Conservation (phyloP, 2,329 filamentous ascomycete genomes). For the Trichoderma atroviride region DNA sequence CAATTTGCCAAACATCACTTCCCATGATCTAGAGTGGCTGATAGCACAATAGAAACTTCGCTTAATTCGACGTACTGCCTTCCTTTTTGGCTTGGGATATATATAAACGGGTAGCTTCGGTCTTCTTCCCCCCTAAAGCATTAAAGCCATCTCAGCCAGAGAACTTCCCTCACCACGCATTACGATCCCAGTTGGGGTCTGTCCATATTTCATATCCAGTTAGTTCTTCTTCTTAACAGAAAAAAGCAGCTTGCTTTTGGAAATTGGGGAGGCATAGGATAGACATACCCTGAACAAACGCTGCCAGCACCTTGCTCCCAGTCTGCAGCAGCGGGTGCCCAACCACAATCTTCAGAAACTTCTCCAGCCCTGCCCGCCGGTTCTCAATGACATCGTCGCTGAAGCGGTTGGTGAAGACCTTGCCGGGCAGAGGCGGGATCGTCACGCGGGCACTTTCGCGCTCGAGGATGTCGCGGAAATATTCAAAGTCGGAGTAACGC, state of each 20-base stretch:
- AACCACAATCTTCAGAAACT: slow-evolving; percentile 96
- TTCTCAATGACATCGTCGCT: slow-evolving; percentile 98
- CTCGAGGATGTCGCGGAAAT: slow-evolving; percentile 97
- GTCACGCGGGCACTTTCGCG: slow-evolving; percentile 91
- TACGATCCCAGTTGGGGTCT: slow-evolving; percentile 90
- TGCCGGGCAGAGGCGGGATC: slow-evolving; percentile 92
- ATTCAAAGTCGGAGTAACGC: slow-evolving; percentile 97
- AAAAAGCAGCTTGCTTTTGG: background rate
- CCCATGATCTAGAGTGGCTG: background rate
- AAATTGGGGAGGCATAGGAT: background rate
- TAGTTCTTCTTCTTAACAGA: background rate
- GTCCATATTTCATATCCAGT: background rate
- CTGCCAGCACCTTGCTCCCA: slow-evolving; percentile 92
- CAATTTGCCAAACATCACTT: background rate
- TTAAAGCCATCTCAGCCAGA: background rate
- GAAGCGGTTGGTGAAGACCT: slow-evolving; percentile 97
- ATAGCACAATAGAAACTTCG: background rate
- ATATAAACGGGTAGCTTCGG: background rate
- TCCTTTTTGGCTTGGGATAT: background rate
- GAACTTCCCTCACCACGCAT: slow-evolving; percentile 68
- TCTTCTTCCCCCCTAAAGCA: background rate
- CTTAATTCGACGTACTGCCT: background rate
- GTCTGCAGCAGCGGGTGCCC: slow-evolving; percentile 96
- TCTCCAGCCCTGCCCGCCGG: slow-evolving; percentile 84
- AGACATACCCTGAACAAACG: slow-evolving; percentile 86